Base-by-base conservation (phyloP, 1,139 yeast species). In the Saccharomycopsis hybrid region DNA sequence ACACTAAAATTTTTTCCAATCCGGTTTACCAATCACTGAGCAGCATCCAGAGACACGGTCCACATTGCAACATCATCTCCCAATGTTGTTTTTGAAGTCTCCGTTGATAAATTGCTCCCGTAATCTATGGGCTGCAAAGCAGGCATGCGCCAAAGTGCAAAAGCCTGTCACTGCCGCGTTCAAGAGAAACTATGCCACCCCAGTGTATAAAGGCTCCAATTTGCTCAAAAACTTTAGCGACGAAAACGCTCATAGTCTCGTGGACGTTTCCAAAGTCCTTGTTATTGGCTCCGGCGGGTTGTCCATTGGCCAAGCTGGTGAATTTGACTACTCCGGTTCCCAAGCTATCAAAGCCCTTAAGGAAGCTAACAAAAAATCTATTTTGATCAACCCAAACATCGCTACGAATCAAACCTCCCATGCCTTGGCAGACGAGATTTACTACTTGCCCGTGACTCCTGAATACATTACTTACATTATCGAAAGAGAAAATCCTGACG, bases 231-330 rank as follows among this genome's bases (percentile, higher is more conserved):
- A 70, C 0, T 71, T 75, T 61, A 66, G 68, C 38, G 78, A 72
- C 56, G 74, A 73, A 51, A 70, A 75, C 82, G 80, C 81, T 54
- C 78, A 78, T 55, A 95, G 95, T 60, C 79, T 81, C 59, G 86
- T 81, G 46, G 77, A 85, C 49, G 96, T 85, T 62, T 87, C 89
- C 55, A 87, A 88, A 61, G 97, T 92, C 25, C 77, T 92, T 56
- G 89, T 92, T 53, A 85, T 92, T 63, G 98, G 98, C 27, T 90
- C 97, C 3, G 99, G 99, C 63, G 99, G 98, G 44, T 76, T 92
- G 55, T 86, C 96, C 49, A 92, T 92, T 65, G 99, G 99, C 52
- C 99, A 92, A 70, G 99, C 99, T 44, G 99, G 99, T 61, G 99
- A 92, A 69, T 92, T 92, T 61, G 99, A 92, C 68, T 92, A 92